A percentile compares a stretch with the other conserved stretches of the same genome.
Evolutionary conservation across 306 rosid genomes (phyloP).

Genomic region (Cicer yamashitae): DNA sequence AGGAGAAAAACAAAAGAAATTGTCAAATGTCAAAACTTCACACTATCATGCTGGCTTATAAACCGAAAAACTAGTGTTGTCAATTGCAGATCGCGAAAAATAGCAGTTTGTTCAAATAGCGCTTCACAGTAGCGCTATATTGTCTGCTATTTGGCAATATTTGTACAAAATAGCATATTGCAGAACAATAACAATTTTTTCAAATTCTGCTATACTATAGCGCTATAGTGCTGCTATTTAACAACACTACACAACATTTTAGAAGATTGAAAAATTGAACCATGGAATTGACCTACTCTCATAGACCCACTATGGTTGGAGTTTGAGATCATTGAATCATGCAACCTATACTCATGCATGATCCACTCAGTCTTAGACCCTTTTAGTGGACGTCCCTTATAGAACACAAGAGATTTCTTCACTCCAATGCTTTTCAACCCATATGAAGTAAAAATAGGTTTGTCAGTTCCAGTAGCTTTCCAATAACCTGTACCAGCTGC

Average conservation of each 20-base stretch:
- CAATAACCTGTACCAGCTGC: constrained; percentile 80
- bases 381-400: constrained; percentile 74
- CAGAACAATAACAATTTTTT: no score
- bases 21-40: constrained; percentile 34
- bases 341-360: constrained; percentile 80
- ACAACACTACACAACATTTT: background rate
- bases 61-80: background rate
- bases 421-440: constrained; percentile 71
- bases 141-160: no score
- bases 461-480: constrained; percentile 86
- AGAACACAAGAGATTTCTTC: constrained; percentile 80
- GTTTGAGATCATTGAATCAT: constrained; percentile 53
- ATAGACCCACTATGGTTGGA: constrained; percentile 58
- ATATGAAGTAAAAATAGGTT: constrained; percentile 63
- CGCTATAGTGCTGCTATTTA: no score
- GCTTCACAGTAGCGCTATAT: no score
- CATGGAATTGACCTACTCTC: constrained; percentile 63
- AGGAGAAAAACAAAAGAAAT: background rate
- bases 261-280: constrained; percentile 10
- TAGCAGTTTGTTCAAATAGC: no score
- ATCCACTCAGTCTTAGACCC: constrained; percentile 80
- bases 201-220: no score
- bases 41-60: background rate
- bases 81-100: no score
- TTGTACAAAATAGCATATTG: no score